A percentile compares a stretch with the other conserved stretches of the same genome.
These are phyloP conservation scores for Metarhizium brunneum DNA, from an alignment of 2,329 filamentous ascomycete genomes.

Conservation along the genomic window DNA sequence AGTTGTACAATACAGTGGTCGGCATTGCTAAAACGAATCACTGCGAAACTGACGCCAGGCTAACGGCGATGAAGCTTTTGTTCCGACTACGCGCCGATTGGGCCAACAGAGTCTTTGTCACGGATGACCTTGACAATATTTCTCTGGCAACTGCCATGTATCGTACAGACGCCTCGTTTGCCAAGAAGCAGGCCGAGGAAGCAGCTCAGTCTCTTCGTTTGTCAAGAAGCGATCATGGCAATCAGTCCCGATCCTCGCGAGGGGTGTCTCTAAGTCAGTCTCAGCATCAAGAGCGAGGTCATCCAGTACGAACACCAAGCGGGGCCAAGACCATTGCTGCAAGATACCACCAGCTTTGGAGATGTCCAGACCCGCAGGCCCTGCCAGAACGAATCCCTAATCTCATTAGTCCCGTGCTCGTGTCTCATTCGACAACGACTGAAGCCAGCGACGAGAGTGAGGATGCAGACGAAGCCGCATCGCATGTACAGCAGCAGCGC, in stretches of 20 bases:
- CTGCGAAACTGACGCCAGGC: conserved; percentile 58
- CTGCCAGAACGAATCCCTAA: conserved; percentile 38
- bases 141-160: conserved; percentile 64
- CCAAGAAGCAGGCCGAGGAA: conserved; percentile 43
- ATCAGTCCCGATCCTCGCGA: conserved; percentile 30
- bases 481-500: conserved; percentile 27
- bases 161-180: conserved; percentile 47
- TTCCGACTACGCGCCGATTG: conserved; percentile 80
- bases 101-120: conserved; percentile 65
- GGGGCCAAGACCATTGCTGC: conserved; percentile 21
- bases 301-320: conserved; percentile 32
- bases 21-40: conserved; percentile 50
- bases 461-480: conserved; percentile 10
- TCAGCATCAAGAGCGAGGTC: conserved; percentile 31
- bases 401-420: conserved; percentile 41
- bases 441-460: conserved; percentile 6
- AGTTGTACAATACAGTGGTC: conserved; percentile 54
- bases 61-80: conserved; percentile 68
- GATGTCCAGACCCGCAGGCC: conserved; percentile 45
- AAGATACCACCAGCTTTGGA: conserved; percentile 47
- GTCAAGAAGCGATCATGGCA: conserved; percentile 34
- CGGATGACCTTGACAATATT: conserved; percentile 60
- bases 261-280: conserved; percentile 43
- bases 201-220: conserved; percentile 33
- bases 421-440: conserved; percentile 23